Evolutionary conservation across 805 yeast species (phyloP).

Genomic region (Blastobotrys mokoenaii): DNA sequence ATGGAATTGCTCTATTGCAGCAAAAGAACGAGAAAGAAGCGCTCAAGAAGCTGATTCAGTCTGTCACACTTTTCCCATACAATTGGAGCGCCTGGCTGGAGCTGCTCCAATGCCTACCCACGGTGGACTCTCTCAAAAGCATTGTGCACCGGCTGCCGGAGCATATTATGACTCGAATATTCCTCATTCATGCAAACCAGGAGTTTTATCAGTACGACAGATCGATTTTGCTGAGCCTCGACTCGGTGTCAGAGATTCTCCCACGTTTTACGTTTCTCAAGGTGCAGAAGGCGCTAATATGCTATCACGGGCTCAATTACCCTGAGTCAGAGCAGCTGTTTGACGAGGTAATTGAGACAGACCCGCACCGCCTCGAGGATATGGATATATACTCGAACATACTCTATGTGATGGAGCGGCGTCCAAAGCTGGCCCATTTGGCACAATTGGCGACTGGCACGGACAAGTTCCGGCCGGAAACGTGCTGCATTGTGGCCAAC

Average conservation of each 20-base stretch:
- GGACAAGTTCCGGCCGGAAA: slow-evolving; percentile 85
- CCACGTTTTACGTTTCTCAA: slow-evolving; percentile 70
- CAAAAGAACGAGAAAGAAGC: slow-evolving; percentile 58
- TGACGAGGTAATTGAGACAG: slow-evolving; percentile 61
- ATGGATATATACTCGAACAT: slow-evolving; percentile 92
- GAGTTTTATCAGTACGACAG: slow-evolving; percentile 68
- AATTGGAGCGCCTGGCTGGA: slow-evolving; percentile 96
- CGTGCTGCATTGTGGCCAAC: slow-evolving; percentile 90
- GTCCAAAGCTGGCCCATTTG: slow-evolving; percentile 70
- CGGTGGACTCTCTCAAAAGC: slow-evolving; percentile 47
- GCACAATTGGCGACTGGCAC: slow-evolving; percentile 79
- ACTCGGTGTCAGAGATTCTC: slow-evolving; percentile 43
- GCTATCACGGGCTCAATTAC: slow-evolving; percentile 81
- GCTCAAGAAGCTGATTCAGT: slow-evolving; percentile 47
- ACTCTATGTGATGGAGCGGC: slow-evolving; percentile 85
- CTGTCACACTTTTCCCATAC: slow-evolving; percentile 63
- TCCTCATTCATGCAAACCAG: slow-evolving; percentile 60
- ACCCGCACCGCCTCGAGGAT: slow-evolving; percentile 85
- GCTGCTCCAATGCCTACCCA: slow-evolving; percentile 50
- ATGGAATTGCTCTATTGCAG: slow-evolving; percentile 58
- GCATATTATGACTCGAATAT: slow-evolving; percentile 41
- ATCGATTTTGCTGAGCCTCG: slow-evolving; percentile 42
- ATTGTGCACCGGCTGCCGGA: slow-evolving; percentile 10
- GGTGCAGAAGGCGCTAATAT: slow-evolving; percentile 73
- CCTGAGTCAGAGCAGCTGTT: slow-evolving; percentile 69